Conservation (phyloP, 2,329 filamentous ascomycete genomes). For the Nannizziopsis arthrosporioides region DNA sequence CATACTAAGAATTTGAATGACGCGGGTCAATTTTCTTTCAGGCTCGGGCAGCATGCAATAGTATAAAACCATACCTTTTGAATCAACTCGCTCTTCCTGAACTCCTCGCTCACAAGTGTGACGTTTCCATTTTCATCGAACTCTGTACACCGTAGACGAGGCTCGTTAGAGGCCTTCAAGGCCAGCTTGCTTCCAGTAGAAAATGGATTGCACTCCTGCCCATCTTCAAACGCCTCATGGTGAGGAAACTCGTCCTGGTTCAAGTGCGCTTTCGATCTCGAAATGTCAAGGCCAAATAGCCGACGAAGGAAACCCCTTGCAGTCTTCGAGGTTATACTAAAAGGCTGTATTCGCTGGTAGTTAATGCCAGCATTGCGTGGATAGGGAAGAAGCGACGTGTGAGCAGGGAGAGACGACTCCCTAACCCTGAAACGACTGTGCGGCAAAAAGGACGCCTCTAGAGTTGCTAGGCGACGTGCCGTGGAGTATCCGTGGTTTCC, state of each 20-base stretch:
- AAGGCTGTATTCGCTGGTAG: constrained; percentile 9
- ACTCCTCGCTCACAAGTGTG: constrained; percentile 85
- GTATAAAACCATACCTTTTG: constrained; percentile 54
- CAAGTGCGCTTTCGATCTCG: constrained; percentile 29
- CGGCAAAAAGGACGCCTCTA: constrained; percentile 4
- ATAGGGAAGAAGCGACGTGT: not conserved
- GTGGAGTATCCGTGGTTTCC: not conserved
- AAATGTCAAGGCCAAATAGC: constrained; percentile 27
- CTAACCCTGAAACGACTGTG: not conserved
- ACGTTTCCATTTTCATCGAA: constrained; percentile 87
- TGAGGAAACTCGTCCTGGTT: constrained; percentile 49
- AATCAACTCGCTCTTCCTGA: constrained; percentile 94
- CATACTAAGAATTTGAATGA: constrained; percentile 51
- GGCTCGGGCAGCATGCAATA: not conserved
- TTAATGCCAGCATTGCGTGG: not conserved
- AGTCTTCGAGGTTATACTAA: constrained; percentile 23
- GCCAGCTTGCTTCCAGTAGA: constrained; percentile 58
- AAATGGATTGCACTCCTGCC: constrained; percentile 51
- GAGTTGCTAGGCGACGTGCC: not conserved
- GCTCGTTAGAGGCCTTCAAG: constrained; percentile 68
- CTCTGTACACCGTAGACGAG: constrained; percentile 83
- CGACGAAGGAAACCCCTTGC: constrained; percentile 27
- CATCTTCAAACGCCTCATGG: constrained; percentile 46
- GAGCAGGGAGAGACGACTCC: not conserved
- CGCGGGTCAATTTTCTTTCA: not conserved